These are phyloP conservation scores for Calocera cornea DNA, from an alignment of 768 basidiomycete genomes.

Conservation along the genomic window DNA sequence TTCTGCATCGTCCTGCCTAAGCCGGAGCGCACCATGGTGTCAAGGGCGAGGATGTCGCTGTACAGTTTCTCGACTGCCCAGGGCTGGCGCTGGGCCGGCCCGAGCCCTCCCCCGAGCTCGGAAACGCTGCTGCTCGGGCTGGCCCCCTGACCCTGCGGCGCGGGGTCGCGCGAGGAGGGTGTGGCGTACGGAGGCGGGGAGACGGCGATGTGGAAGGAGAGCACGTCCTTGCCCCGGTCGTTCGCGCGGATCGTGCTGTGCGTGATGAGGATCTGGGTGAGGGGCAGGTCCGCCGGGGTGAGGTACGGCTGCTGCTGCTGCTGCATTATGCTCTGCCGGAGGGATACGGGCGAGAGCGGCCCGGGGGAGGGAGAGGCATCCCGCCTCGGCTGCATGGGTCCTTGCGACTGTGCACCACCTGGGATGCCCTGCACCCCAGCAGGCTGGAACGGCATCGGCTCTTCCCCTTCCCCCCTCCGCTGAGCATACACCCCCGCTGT, in stretches of 20 bases:
- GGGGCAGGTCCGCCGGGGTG: conserved; percentile 44
- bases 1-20: conserved; percentile 43
- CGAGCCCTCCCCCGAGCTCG: conserved; percentile 22
- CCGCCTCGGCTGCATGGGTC: not conserved
- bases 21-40: conserved; percentile 52
- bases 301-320: conserved; percentile 9
- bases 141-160: conserved; percentile 27
- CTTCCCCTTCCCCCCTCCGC: not conserved
- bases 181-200: conserved; percentile 13
- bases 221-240: conserved; percentile 79
- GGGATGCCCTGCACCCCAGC: too few species aligned
- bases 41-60: conserved; percentile 80
- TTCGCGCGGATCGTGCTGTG: conserved; percentile 79
- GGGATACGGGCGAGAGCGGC: not conserved
- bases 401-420: too few species aligned
- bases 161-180: conserved; percentile 31
- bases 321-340: not conserved
- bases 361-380: not conserved
- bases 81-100: conserved; percentile 31
- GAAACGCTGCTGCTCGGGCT: not conserved
- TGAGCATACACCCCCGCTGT: not conserved
- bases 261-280: conserved; percentile 55
- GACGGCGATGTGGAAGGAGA: conserved; percentile 74
- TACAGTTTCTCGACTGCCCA: conserved; percentile 84
- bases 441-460: not conserved